These are phyloP conservation scores for Alectoria sarmentosa DNA, from an alignment of 495 filamentous ascomycete genomes.

Conservation along the genomic window DNA sequence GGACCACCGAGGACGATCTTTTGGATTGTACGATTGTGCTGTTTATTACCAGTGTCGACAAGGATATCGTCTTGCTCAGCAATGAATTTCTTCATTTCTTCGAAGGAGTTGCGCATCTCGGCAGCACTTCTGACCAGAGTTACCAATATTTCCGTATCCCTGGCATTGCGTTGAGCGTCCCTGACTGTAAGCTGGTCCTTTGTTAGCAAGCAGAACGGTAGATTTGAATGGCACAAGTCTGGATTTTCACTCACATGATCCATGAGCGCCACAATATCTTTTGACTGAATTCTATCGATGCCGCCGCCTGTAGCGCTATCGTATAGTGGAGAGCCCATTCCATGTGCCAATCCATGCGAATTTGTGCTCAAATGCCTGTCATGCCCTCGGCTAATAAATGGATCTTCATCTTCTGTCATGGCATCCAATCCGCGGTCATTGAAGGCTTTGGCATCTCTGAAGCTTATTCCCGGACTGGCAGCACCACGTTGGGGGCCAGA, in stretches of 20 bases:
- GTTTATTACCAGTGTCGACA: constrained; percentile 73
- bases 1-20: constrained; percentile 75
- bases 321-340: constrained; percentile 81
- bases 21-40: constrained; percentile 76
- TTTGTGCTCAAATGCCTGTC: constrained; percentile 74
- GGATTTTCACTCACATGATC: constrained; percentile 64
- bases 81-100: constrained; percentile 91
- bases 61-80: constrained; percentile 78
- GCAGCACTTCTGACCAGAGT: constrained; percentile 90
- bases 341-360: constrained; percentile 58
- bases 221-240: background rate
- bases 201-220: constrained; percentile 33
- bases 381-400: constrained; percentile 46
- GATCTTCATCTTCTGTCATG: constrained; percentile 53
- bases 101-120: constrained; percentile 95
- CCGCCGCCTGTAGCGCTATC: constrained; percentile 84
- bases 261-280: constrained; percentile 97
- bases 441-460: constrained; percentile 52
- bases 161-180: constrained; percentile 91
- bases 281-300: constrained; percentile 88
- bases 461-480: constrained; percentile 52
- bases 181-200: constrained; percentile 73
- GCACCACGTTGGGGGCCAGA: constrained; percentile 67
- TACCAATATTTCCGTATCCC: constrained; percentile 94
- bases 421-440: constrained; percentile 49